Percentiles rank a stretch among this genome's conserved stretches.
Conservation (phyloP, 2,329 filamentous ascomycete species). For the Paecilomyces fulvus region DNA sequence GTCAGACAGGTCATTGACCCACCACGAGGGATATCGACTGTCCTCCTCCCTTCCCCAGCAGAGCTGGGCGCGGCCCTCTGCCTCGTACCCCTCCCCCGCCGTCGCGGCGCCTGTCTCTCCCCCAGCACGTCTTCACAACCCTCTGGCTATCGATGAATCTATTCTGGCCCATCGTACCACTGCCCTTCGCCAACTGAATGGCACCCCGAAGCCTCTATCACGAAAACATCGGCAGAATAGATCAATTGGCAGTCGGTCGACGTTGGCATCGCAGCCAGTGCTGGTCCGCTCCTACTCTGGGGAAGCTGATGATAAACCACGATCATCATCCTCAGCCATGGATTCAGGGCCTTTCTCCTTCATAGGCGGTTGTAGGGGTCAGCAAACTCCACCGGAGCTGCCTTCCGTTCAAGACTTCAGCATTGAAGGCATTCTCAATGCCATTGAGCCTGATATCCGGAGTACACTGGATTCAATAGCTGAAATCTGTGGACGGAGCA, state of each 20-base stretch:
- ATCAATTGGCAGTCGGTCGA: constrained; percentile 14
- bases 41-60: constrained; percentile 23
- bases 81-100: constrained; percentile 16
- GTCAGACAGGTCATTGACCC: constrained; percentile 19
- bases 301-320: constrained; percentile 22
- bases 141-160: constrained; percentile 21
- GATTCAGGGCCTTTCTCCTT: constrained; percentile 24
- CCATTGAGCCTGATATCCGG: constrained; percentile 51
- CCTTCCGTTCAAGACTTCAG: constrained; percentile 47
- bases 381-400: constrained; percentile 21
- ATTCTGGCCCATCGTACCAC: constrained; percentile 22
- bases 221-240: constrained; percentile 18
- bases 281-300: constrained; percentile 36
- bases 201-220: constrained; percentile 15
- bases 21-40: constrained; percentile 18
- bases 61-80: constrained; percentile 21
- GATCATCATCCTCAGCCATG: constrained; percentile 18
- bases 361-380: constrained; percentile 12
- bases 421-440: constrained; percentile 47
- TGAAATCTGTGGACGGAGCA: constrained; percentile 54
- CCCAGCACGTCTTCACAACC: constrained; percentile 16
- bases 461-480: constrained; percentile 53
- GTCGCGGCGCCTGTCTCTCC: constrained; percentile 13
- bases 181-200: constrained; percentile 25
- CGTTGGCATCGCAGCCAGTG: constrained; percentile 33